Evolutionary conservation across 176 grass and related monocot genomes (phyloP).

Genomic region (Oryza meyeriana): DNA sequence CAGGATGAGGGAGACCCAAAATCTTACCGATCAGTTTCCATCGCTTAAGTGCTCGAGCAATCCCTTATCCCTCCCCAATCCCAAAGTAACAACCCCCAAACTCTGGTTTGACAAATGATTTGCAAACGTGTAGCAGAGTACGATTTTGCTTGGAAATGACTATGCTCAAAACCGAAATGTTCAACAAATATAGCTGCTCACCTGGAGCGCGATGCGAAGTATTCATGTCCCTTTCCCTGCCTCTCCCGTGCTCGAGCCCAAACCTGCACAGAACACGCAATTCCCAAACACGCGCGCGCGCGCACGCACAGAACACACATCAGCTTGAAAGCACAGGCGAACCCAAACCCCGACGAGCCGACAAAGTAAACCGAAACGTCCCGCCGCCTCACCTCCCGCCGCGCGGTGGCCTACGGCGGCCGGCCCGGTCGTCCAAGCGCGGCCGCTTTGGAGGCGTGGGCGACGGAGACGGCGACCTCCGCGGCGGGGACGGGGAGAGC

Average conservation of each 20-base stretch:
- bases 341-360: not conserved
- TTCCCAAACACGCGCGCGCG: not conserved
- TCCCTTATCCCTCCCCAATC: not conserved
- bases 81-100: not conserved
- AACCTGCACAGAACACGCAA: slow-evolving; percentile 21
- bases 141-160: not conserved
- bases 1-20: not conserved
- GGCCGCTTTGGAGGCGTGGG: slow-evolving; percentile 42
- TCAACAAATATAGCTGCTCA: slow-evolving; percentile 4
- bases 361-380: not conserved
- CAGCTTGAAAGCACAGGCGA: not conserved
- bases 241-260: slow-evolving; percentile 32
- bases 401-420: slow-evolving; percentile 43
- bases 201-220: slow-evolving; percentile 35
- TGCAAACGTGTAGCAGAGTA: not conserved
- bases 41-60: not conserved
- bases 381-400: slow-evolving; percentile 26
- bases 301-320: not conserved
- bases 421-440: slow-evolving; percentile 44
- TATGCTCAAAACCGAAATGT: not conserved
- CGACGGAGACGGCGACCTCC: slow-evolving; percentile 37
- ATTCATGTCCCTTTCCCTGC: slow-evolving; percentile 37
- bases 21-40: not conserved
- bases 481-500: slow-evolving; percentile 34
- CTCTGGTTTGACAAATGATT: not conserved